Conservation (phyloP, 441 rosid genomes). For the Croton setiger region DNA sequence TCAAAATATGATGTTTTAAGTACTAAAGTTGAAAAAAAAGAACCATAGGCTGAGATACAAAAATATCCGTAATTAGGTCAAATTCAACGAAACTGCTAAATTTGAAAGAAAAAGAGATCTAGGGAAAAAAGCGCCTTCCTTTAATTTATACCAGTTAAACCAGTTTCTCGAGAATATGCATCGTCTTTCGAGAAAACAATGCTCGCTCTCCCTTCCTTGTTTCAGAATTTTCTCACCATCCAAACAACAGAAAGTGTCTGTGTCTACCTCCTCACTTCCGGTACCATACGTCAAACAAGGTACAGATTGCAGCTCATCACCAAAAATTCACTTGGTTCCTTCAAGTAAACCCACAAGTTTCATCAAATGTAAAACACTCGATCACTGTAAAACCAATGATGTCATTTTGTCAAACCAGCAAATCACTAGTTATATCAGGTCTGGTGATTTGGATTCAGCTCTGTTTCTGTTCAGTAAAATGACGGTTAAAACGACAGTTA, state of each 20-base stretch:
- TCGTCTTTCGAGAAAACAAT: background rate
- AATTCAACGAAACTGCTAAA: too few relatives aligned
- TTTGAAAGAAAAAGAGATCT: too few relatives aligned
- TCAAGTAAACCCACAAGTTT: slow-evolving; percentile 7
- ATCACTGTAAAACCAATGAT: slow-evolving; percentile 18
- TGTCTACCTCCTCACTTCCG: slow-evolving; percentile 22
- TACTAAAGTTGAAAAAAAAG: too few relatives aligned
- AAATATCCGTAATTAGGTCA: too few relatives aligned
- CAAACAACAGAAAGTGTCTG: slow-evolving; percentile 18
- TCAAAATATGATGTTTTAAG: too few relatives aligned
- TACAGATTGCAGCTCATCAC: slow-evolving; percentile 16
- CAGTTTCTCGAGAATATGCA: background rate
- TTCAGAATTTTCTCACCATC: background rate
- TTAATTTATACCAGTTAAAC: too few relatives aligned
- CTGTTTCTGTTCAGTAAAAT: slow-evolving; percentile 48
- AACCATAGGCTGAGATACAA: too few relatives aligned
- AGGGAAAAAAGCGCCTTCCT: too few relatives aligned
- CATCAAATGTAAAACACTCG: slow-evolving; percentile 3
- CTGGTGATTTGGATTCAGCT: slow-evolving; percentile 62
- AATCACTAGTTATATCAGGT: slow-evolving; percentile 47
- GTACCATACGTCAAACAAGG: slow-evolving; percentile 25
- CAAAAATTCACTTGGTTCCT: slow-evolving; percentile 7
- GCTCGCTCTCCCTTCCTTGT: background rate
- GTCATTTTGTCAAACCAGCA: slow-evolving; percentile 48
- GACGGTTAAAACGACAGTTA: slow-evolving; percentile 49